Evolutionary conservation across 1,139 yeast species (phyloP).

Genomic region (Diutina mesorugosa): DNA sequence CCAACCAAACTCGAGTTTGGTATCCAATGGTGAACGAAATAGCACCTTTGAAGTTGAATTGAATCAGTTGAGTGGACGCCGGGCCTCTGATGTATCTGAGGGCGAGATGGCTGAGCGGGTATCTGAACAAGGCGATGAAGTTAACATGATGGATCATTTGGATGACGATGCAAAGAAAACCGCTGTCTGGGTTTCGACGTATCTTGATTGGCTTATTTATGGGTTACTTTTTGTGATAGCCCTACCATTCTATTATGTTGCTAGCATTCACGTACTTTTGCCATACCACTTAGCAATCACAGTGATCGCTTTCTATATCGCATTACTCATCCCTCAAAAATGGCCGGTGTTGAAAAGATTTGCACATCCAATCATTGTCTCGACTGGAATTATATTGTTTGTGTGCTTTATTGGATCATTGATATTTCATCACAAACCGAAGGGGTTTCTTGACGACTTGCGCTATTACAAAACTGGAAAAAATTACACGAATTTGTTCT

Average conservation of each 20-base stretch:
- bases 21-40: not conserved
- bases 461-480: slow-evolving; percentile 56
- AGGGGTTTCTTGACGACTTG: slow-evolving; percentile 37
- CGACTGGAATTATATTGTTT: slow-evolving; percentile 49
- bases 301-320: slow-evolving; percentile 39
- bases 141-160: not conserved
- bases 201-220: slow-evolving; percentile 48
- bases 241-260: slow-evolving; percentile 37
- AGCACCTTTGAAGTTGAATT: not conserved
- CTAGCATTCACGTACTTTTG: slow-evolving; percentile 36
- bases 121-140: not conserved
- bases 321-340: slow-evolving; percentile 34
- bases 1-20: not conserved
- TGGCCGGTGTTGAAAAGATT: slow-evolving; percentile 35
- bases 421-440: slow-evolving; percentile 30
- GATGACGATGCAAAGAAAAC: slow-evolving; percentile 10
- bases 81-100: not conserved
- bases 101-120: not conserved
- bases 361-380: slow-evolving; percentile 61
- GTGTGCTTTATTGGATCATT: slow-evolving; percentile 48
- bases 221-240: slow-evolving; percentile 35
- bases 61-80: not conserved
- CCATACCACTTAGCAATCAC: slow-evolving; percentile 53
- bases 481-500: slow-evolving; percentile 48
- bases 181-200: slow-evolving; percentile 25